Conservation (phyloP, 164 flowering plant species). For the Vitis riparia region DNA sequence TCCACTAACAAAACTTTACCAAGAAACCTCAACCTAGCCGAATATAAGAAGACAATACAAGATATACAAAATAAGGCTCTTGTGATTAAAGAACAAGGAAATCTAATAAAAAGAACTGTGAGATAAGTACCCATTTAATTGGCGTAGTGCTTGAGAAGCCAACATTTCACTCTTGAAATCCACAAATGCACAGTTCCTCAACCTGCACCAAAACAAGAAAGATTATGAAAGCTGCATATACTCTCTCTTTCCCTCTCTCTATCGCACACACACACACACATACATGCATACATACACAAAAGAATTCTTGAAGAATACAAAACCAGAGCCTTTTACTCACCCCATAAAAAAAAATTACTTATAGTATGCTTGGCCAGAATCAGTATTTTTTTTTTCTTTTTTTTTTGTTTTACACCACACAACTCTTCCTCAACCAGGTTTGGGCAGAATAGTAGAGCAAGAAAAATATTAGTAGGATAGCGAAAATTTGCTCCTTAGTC, state of each 20-base stretch:
- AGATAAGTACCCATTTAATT: slow-evolving; percentile 64
- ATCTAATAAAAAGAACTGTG: neutral
- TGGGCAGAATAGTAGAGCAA: too few species aligned
- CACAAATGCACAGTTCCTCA: slow-evolving; percentile 87
- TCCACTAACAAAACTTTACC: slow-evolving; percentile 87
- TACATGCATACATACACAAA: neutral
- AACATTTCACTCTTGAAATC: slow-evolving; percentile 66
- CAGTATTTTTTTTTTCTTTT: too few species aligned
- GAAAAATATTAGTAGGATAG: too few species aligned
- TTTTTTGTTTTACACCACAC: too few species aligned
- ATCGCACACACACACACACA: too few species aligned
- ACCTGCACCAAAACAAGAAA: slow-evolving; percentile 32
- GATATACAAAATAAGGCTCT: neutral
- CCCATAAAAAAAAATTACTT: too few species aligned
- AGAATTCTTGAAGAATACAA: too few species aligned
- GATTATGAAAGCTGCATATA: neutral
- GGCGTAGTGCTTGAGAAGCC: slow-evolving; percentile 82
- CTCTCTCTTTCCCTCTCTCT: neutral
- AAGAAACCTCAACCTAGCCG: slow-evolving; percentile 76
- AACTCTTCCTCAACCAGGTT: too few species aligned
- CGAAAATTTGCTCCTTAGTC: too few species aligned
- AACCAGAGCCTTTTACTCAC: too few species aligned
- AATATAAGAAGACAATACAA: slow-evolving; percentile 10
- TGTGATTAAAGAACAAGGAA: neutral
- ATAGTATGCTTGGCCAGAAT: too few species aligned